Percentiles rank a stretch among this genome's conserved stretches.
phyloP scores from a whole-genome alignment of 768 basidiomycete species.

The Rhizopogon vesiculosus region DNA sequence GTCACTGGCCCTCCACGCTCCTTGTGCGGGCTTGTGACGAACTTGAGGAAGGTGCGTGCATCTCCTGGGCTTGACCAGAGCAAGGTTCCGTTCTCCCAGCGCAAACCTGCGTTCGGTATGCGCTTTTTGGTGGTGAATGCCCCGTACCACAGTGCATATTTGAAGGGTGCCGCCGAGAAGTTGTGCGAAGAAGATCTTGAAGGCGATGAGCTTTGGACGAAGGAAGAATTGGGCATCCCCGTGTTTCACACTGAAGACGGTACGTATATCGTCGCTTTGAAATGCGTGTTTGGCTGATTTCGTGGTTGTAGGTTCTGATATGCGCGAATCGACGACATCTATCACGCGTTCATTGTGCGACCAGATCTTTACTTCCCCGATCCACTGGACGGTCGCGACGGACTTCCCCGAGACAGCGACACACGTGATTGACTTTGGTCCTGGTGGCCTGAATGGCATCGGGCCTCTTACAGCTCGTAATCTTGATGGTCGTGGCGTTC shows the following conservation, averaged over 20 bases:
- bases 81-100: slow-evolving; percentile 90
- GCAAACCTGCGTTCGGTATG: slow-evolving; percentile 88
- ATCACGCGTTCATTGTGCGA: slow-evolving; percentile 87
- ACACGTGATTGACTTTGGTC: slow-evolving; percentile 95
- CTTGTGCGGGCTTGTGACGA: slow-evolving; percentile 91
- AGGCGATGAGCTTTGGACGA: slow-evolving; percentile 74
- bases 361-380: slow-evolving; percentile 87
- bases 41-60: slow-evolving; percentile 86
- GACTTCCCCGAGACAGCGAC: slow-evolving; percentile 88
- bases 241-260: slow-evolving; percentile 94
- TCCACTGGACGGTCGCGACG: slow-evolving; percentile 91
- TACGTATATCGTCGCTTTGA: slow-evolving; percentile 33
- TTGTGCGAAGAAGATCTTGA: slow-evolving; percentile 70
- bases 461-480: slow-evolving; percentile 88
- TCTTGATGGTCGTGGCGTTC: slow-evolving; percentile 89
- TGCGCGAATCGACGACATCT: slow-evolving; percentile 63
- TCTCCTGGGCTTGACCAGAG: slow-evolving; percentile 86
- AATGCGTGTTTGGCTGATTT: slow-evolving; percentile 14
- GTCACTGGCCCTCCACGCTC: slow-evolving; percentile 89
- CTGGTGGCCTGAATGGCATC: slow-evolving; percentile 91
- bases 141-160: slow-evolving; percentile 91
- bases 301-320: slow-evolving; percentile 63
- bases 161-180: slow-evolving; percentile 69
- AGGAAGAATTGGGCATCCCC: slow-evolving; percentile 68
- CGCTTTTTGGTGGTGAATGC: slow-evolving; percentile 95